Percentiles rank a stretch among this genome's conserved stretches.
Evolutionary conservation across 2,329 filamentous ascomycete species (phyloP).

Genomic region (Cladophialophora bantiana): DNA sequence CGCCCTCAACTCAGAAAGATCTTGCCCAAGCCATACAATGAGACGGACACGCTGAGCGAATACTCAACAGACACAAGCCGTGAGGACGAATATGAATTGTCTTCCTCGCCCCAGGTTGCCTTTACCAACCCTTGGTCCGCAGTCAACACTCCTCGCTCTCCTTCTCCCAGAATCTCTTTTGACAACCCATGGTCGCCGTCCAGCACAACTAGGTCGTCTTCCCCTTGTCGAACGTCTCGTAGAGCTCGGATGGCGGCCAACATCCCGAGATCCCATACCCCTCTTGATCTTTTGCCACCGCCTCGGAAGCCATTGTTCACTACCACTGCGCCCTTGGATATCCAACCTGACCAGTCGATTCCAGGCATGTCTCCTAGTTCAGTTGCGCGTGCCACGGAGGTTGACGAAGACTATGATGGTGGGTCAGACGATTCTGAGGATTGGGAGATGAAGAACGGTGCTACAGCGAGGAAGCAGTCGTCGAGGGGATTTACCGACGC

Average conservation of each 20-base stretch:
- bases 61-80: constrained; percentile 53
- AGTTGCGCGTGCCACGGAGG: constrained; percentile 7
- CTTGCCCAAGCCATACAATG: constrained; percentile 39
- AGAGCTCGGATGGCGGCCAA: constrained; percentile 22
- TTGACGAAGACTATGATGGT: constrained; percentile 33
- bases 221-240: constrained; percentile 25
- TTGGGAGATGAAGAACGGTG: constrained; percentile 2
- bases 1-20: constrained; percentile 33
- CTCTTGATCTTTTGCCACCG: constrained; percentile 33
- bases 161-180: constrained; percentile 30
- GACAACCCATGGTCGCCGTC: constrained; percentile 34
- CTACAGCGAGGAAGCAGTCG: constrained; percentile 23
- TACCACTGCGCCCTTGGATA: neutral
- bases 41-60: constrained; percentile 47
- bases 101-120: constrained; percentile 51
- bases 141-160: constrained; percentile 50
- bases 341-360: neutral
- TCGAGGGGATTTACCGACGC: constrained; percentile 41
- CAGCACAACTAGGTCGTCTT: constrained; percentile 30
- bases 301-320: constrained; percentile 27
- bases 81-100: constrained; percentile 44
- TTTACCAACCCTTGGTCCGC: constrained; percentile 51
- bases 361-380: constrained; percentile 25
- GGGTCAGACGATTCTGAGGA: constrained; percentile 32
- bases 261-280: constrained; percentile 33